Evolutionary conservation across 2,329 filamentous ascomycete genomes (phyloP).

Genomic region (Aspergillus sp.): DNA sequence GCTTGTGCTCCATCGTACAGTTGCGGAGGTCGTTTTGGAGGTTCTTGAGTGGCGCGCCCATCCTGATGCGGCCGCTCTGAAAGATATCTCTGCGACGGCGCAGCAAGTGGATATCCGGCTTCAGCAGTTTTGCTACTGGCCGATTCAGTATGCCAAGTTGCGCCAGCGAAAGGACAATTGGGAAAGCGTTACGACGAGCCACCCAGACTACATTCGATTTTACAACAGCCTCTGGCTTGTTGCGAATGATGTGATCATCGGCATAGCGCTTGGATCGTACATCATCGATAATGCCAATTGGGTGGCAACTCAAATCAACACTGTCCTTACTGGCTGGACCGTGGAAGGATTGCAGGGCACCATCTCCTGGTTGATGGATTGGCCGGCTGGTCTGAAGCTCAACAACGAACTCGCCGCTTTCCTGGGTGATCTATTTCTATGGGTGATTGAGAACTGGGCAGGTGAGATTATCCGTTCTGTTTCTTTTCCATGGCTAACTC

Average conservation of each 20-base stretch:
- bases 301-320: slow-evolving; percentile 71
- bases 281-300: slow-evolving; percentile 89
- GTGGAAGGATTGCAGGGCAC: slow-evolving; percentile 79
- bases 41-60: slow-evolving; percentile 77
- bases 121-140: slow-evolving; percentile 98
- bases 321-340: slow-evolving; percentile 68
- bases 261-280: slow-evolving; percentile 89
- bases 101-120: slow-evolving; percentile 95
- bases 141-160: slow-evolving; percentile 86
- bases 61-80: slow-evolving; percentile 72
- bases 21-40: slow-evolving; percentile 67
- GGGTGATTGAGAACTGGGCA: slow-evolving; percentile 98
- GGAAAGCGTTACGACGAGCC: slow-evolving; percentile 89
- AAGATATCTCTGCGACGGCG: slow-evolving; percentile 91
- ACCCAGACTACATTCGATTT: slow-evolving; percentile 96
- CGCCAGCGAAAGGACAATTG: slow-evolving; percentile 84
- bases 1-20: slow-evolving; percentile 68
- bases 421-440: slow-evolving; percentile 87
- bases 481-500: slow-evolving; percentile 9
- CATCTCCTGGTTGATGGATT: slow-evolving; percentile 92
- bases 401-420: slow-evolving; percentile 92
- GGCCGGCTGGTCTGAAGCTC: slow-evolving; percentile 87
- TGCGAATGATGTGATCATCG: slow-evolving; percentile 96
- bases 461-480: slow-evolving; percentile 40
- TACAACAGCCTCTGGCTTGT: slow-evolving; percentile 99